Conservation (phyloP, 805 yeast species). For the Pichia thaimueangensis region DNA sequence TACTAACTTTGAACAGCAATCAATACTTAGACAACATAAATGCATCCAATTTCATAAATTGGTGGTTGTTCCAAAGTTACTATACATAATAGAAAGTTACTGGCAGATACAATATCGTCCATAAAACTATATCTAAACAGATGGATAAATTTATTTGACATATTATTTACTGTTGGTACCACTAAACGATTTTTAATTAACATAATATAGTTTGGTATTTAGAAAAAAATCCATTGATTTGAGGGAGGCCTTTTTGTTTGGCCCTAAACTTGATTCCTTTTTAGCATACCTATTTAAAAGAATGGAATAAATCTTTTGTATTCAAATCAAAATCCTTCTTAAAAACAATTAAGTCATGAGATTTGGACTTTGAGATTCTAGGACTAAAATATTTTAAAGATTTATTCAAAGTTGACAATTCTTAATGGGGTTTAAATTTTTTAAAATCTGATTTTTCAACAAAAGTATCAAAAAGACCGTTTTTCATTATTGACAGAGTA, state of each 20-base stretch:
- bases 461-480: slow-evolving; percentile 31
- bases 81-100: too few relatives aligned
- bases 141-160: slow-evolving; percentile 20
- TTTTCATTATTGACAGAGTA: slow-evolving; percentile 27
- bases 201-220: slow-evolving; percentile 17
- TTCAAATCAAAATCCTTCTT: slow-evolving; percentile 20
- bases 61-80: too few relatives aligned
- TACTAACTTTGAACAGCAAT: too few relatives aligned
- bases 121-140: too few relatives aligned
- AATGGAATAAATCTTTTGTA: neutral
- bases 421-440: slow-evolving; percentile 29
- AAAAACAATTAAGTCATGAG: slow-evolving; percentile 18
- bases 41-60: too few relatives aligned
- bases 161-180: slow-evolving; percentile 26
- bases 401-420: slow-evolving; percentile 23
- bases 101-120: too few relatives aligned
- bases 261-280: slow-evolving; percentile 10
- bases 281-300: neutral
- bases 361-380: slow-evolving; percentile 11
- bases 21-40: too few relatives aligned
- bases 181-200: slow-evolving; percentile 36
- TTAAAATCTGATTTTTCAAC: slow-evolving; percentile 13
- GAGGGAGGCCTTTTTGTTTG: slow-evolving; percentile 27
- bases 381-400: slow-evolving; percentile 21
- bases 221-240: slow-evolving; percentile 30